Conservation (phyloP, 306 rosid species). For the Cucumis hystrix region DNA sequence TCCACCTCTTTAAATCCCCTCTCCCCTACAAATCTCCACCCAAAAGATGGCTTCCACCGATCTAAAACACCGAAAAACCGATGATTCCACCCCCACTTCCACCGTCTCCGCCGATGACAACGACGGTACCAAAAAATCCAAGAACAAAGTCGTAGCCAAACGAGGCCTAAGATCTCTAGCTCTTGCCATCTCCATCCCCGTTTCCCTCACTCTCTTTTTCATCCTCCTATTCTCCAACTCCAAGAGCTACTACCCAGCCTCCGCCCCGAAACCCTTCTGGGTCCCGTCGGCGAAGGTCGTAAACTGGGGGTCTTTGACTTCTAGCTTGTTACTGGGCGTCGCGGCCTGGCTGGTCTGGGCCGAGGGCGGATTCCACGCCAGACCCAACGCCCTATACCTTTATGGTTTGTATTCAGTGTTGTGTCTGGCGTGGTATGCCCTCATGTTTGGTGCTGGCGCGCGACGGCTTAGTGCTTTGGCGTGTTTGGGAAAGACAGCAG, state of each 20-base stretch:
- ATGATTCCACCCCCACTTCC: background rate
- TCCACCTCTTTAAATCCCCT: slow-evolving; percentile 6
- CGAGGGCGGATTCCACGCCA: slow-evolving; percentile 51
- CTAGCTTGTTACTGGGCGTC: slow-evolving; percentile 41
- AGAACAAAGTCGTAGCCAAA: slow-evolving; percentile 40
- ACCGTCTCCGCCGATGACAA: background rate
- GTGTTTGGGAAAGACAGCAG: slow-evolving; percentile 21
- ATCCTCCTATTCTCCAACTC: slow-evolving; percentile 11
- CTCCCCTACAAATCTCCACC: background rate
- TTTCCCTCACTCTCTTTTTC: slow-evolving; percentile 31
- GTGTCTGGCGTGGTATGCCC: slow-evolving; percentile 40
- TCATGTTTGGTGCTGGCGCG: slow-evolving; percentile 37
- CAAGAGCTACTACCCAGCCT: background rate
- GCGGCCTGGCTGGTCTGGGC: slow-evolving; percentile 83
- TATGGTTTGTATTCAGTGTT: slow-evolving; percentile 34
- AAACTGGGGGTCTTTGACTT: slow-evolving; percentile 26
- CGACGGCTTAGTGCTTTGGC: slow-evolving; percentile 22
- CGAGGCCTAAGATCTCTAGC: slow-evolving; percentile 56
- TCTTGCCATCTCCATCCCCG: slow-evolving; percentile 31
- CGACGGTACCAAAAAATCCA: background rate
- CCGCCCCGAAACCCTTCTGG: slow-evolving; percentile 39
- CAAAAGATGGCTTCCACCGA: background rate
- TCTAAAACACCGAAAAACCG: background rate
- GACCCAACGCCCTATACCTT: slow-evolving; percentile 22
- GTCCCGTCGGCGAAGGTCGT: slow-evolving; percentile 49